Conservation (phyloP, 176 grass and related monocot species). For the Melocanna baccifera region DNA sequence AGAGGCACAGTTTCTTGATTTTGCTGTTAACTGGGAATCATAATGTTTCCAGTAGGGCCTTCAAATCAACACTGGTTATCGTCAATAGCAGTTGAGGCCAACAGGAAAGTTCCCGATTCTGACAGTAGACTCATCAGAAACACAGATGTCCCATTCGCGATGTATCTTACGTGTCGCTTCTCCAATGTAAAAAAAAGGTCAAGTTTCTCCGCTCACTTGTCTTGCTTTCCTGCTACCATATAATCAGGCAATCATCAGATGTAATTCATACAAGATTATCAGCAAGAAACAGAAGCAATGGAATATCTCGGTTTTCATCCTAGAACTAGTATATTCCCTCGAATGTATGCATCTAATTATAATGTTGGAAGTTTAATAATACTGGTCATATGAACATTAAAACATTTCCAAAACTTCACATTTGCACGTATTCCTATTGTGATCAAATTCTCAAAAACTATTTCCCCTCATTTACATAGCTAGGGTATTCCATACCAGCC, state of each 20-base stretch:
- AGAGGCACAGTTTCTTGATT: not conserved
- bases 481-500: not conserved
- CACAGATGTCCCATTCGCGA: not conserved
- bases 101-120: not conserved
- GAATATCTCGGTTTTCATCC: not conserved
- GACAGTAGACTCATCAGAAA: not conserved
- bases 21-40: not conserved
- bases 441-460: not conserved
- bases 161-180: not conserved
- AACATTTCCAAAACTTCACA: not conserved
- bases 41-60: not conserved
- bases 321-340: not conserved
- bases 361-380: not conserved
- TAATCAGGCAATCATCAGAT: not conserved
- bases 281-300: not conserved
- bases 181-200: not conserved
- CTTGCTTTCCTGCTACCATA: slow-evolving; percentile 46
- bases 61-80: slow-evolving; percentile 10
- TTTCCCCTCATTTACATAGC: not conserved
- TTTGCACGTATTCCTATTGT: not conserved
- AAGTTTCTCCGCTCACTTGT: slow-evolving; percentile 15
- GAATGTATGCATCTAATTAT: not conserved
- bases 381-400: not conserved
- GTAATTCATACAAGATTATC: not conserved
- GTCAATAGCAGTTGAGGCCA: not conserved